Evolutionary conservation across 108 stramenopile species (phyloP).

Genomic region (Discostella pseudostelligera): DNA sequence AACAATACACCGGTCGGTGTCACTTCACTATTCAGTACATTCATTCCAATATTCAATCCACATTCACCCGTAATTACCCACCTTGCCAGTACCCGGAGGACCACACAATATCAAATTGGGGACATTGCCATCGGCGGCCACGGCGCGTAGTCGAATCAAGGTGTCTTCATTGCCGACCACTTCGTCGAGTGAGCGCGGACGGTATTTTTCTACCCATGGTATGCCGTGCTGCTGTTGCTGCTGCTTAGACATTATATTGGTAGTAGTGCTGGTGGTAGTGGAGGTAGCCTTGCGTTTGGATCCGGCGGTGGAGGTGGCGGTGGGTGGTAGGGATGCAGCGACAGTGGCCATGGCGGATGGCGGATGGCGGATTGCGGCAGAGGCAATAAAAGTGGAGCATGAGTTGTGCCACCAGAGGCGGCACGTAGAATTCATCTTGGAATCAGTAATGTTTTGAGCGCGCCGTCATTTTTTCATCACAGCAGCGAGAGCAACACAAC

Average conservation of each 20-base stretch:
- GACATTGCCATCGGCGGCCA: conserved; percentile 93
- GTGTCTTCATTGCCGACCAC: conserved; percentile 99
- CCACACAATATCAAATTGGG: conserved; percentile 97
- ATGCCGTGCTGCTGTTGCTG: conserved; percentile 53
- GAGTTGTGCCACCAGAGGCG: too few species aligned
- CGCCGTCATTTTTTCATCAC: too few species aligned
- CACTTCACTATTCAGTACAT: too few species aligned
- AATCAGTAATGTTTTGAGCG: too few species aligned
- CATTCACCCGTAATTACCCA: conserved; percentile 19
- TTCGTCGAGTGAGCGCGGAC: conserved; percentile 78
- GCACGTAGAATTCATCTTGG: too few species aligned
- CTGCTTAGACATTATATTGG: not conserved
- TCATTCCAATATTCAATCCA: not conserved
- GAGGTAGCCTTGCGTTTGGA: not conserved
- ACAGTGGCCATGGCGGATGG: too few species aligned
- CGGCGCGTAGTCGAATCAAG: conserved; percentile 84
- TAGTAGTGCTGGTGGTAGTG: not conserved
- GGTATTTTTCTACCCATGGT: conserved; percentile 99
- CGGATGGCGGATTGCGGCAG: too few species aligned
- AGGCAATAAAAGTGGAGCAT: too few species aligned
- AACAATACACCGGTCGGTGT: too few species aligned
- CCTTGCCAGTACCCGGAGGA: conserved; percentile 91
- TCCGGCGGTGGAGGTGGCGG: too few species aligned
- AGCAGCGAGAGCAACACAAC: too few species aligned
- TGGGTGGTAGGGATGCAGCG: too few species aligned